A percentile compares a stretch with the other conserved stretches of the same genome.
These are phyloP conservation scores for Sphenostylis stenocarpa DNA, from an alignment of 306 rosid genomes.

Conservation along the genomic window DNA sequence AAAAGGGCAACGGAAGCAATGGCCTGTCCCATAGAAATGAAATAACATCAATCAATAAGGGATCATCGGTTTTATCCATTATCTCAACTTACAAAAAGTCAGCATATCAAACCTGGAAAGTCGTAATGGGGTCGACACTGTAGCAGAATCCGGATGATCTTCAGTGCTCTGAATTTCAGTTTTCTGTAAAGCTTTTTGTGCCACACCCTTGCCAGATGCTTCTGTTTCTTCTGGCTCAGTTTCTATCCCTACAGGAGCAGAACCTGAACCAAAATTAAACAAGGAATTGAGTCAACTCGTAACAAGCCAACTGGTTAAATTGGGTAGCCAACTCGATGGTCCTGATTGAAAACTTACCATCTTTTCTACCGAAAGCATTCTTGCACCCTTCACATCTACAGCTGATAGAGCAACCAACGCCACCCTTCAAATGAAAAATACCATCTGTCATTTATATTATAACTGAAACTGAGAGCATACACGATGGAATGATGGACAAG, in stretches of 20 bases:
- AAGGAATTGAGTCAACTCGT: not conserved
- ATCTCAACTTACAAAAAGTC: conserved; percentile 17
- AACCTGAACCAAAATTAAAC: conserved; percentile 51
- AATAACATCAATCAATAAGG: not conserved
- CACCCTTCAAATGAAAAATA: conserved; percentile 65
- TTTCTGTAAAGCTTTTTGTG: conserved; percentile 49
- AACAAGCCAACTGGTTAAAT: not conserved
- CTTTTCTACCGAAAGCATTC: conserved; percentile 81
- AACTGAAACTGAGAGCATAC: conserved; percentile 10
- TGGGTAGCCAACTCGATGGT: not conserved
- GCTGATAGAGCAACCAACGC: conserved; percentile 86
- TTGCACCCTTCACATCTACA: conserved; percentile 95
- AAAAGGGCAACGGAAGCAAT: conserved; percentile 54
- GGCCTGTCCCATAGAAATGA: conserved; percentile 42
- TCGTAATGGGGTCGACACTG: conserved; percentile 61
- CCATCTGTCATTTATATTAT: conserved; percentile 30
- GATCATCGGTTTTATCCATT: not conserved
- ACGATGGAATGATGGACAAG: not conserved
- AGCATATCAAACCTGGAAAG: conserved; percentile 56
- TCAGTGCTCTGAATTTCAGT: conserved; percentile 54
- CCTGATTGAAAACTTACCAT: conserved; percentile 58
- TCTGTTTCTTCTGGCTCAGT: conserved; percentile 65
- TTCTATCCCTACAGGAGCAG: conserved; percentile 47
- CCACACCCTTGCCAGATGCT: conserved; percentile 44
- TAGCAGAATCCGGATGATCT: conserved; percentile 53